These are phyloP conservation scores for Nevesoporus exiguus DNA, from an alignment of 768 basidiomycete genomes.

Conservation along the genomic window DNA sequence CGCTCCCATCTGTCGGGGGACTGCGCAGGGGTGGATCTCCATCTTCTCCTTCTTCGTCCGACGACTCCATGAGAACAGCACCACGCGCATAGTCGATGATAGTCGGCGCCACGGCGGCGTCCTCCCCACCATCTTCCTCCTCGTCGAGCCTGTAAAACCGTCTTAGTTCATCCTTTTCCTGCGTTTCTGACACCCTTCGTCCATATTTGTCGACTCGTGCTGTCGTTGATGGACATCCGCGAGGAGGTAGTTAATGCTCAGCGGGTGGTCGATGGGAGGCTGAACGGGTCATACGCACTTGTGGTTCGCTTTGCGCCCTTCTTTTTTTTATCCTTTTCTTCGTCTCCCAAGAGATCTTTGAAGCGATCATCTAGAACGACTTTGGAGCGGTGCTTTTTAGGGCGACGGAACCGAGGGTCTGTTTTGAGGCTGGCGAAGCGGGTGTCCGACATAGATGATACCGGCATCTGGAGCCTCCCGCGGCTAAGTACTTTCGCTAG, in stretches of 20 bases:
- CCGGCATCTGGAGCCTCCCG: too few species aligned
- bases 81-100: constrained; percentile 72
- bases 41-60: constrained; percentile 67
- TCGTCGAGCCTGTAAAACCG: constrained; percentile 84
- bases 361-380: constrained; percentile 92
- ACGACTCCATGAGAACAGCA: constrained; percentile 82
- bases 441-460: constrained; percentile 65
- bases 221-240: constrained; percentile 16
- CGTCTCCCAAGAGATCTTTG: constrained; percentile 73
- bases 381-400: constrained; percentile 75
- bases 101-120: neutral
- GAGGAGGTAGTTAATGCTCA: neutral
- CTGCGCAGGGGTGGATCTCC: constrained; percentile 11
- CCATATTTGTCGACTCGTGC: constrained; percentile 89
- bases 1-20: constrained; percentile 36
- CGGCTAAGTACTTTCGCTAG: too few species aligned
- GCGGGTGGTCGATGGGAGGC: neutral
- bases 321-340: neutral
- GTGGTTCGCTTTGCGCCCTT: constrained; percentile 32
- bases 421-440: constrained; percentile 84
- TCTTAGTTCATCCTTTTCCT: constrained; percentile 72
- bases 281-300: constrained; percentile 8
- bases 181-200: constrained; percentile 59
- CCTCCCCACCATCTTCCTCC: constrained; percentile 29
- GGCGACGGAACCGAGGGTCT: constrained; percentile 89